Evolutionary conservation across 495 filamentous ascomycete genomes (phyloP).

Genomic region (Margaritispora aquatica): DNA sequence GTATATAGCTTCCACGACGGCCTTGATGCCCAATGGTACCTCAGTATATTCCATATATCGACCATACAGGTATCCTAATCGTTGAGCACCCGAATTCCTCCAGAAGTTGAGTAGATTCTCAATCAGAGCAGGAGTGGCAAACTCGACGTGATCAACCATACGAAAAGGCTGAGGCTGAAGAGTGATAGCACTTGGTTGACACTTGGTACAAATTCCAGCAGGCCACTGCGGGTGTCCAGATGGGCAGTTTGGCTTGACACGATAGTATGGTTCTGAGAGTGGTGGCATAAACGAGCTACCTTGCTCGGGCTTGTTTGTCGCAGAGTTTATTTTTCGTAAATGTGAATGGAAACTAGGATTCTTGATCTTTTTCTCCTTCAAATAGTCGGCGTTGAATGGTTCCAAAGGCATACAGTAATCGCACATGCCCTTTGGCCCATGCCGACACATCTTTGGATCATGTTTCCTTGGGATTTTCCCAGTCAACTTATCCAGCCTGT

Average conservation of each 20-base stretch:
- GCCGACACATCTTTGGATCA: slow-evolving; percentile 87
- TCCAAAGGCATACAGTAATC: slow-evolving; percentile 99
- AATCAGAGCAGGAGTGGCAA: slow-evolving; percentile 73
- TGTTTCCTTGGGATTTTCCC: slow-evolving; percentile 79
- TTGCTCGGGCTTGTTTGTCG: slow-evolving; percentile 91
- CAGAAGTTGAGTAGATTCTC: slow-evolving; percentile 88
- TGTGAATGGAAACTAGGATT: slow-evolving; percentile 95
- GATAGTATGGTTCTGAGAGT: slow-evolving; percentile 86
- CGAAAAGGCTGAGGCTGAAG: slow-evolving; percentile 89
- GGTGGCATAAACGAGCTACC: slow-evolving; percentile 93
- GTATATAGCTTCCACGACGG: slow-evolving; percentile 95
- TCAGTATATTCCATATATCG: slow-evolving; percentile 86
- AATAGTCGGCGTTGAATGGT: slow-evolving; percentile 80
- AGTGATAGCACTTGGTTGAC: slow-evolving; percentile 95
- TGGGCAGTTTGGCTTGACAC: slow-evolving; percentile 82
- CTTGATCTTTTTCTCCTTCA: slow-evolving; percentile 96
- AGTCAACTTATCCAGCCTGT: slow-evolving; percentile 79
- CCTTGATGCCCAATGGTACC: slow-evolving; percentile 91
- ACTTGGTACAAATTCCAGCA: slow-evolving; percentile 98
- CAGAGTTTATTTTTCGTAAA: slow-evolving; percentile 87
- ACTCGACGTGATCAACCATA: slow-evolving; percentile 99
- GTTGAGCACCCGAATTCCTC: slow-evolving; percentile 71
- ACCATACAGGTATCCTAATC: slow-evolving; percentile 88
- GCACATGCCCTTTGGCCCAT: slow-evolving; percentile 96
- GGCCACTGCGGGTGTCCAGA: slow-evolving; percentile 91